These are phyloP conservation scores for Tympanopsis confertula DNA, from an alignment of 2,329 filamentous ascomycete genomes.

Conservation along the genomic window DNA sequence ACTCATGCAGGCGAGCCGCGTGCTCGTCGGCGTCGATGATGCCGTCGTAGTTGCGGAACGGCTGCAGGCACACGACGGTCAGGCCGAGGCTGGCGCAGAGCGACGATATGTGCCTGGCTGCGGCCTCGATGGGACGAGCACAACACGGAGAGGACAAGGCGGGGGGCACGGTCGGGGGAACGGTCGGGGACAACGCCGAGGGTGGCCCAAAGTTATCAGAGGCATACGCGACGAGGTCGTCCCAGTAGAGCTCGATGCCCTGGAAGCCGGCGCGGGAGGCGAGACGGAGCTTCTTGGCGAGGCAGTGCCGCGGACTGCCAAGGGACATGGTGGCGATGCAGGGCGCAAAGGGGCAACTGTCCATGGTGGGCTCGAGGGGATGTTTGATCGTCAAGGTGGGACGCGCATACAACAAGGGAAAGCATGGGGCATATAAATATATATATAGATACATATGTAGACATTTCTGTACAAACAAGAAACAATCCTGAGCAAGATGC, in stretches of 20 bases:
- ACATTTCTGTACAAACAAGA: too few relatives aligned
- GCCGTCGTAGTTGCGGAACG: constrained; percentile 8
- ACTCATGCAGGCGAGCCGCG: constrained; percentile 3
- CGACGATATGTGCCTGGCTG: constrained; percentile 3
- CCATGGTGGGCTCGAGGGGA: too few relatives aligned
- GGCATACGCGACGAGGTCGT: constrained; percentile 7
- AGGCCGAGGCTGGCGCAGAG: constrained; percentile 5
- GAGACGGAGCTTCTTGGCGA: constrained; percentile 8
- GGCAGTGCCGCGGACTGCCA: constrained; percentile 5
- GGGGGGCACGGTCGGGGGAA: neutral
- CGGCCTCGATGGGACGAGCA: neutral
- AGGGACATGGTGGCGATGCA: constrained; percentile 12
- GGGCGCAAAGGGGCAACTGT: constrained; percentile 3
- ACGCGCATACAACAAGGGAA: too few relatives aligned
- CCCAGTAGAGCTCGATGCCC: constrained; percentile 10
- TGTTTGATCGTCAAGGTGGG: too few relatives aligned
- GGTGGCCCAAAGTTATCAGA: neutral
- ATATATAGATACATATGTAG: too few relatives aligned
- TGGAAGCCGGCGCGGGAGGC: constrained; percentile 6
- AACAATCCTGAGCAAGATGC: too few relatives aligned
- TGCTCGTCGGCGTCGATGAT: constrained; percentile 4
- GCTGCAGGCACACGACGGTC: constrained; percentile 9
- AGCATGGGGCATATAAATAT: too few relatives aligned
- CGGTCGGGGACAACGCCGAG: neutral
- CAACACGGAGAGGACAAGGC: too few relatives aligned